A percentile compares a stretch with the other conserved stretches of the same genome.
Conservation (phyloP, 139 green algal genomes). For the Pseudopediastrum boryanum region DNA sequence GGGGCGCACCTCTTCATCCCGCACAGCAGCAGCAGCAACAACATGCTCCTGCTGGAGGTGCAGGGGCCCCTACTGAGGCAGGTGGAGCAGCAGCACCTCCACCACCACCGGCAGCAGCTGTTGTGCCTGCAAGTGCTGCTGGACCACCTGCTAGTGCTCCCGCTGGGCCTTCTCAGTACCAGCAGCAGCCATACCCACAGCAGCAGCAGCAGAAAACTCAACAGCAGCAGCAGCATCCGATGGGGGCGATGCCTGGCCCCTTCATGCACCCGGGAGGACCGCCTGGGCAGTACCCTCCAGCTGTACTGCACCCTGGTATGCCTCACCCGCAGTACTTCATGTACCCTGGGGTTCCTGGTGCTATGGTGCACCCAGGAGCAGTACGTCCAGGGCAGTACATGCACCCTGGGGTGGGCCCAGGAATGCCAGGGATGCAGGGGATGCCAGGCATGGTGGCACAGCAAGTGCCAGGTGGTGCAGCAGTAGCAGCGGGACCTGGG, state of each 20-base stretch:
- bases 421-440: not conserved
- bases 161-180: not conserved
- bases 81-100: not conserved
- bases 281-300: not conserved
- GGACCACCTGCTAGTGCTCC: not conserved
- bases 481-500: not conserved
- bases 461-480: not conserved
- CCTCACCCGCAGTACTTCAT: not conserved
- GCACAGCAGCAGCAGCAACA: too few relatives aligned
- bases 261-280: not conserved
- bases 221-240: slow-evolving; percentile 21
- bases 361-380: not conserved
- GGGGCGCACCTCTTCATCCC: too few relatives aligned
- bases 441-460: slow-evolving; percentile 2
- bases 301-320: not conserved
- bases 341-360: not conserved
- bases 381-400: not conserved
- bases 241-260: too few relatives aligned
- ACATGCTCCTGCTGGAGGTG: too few relatives aligned
- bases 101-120: not conserved
- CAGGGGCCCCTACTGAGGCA: too few relatives aligned
- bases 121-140: slow-evolving; percentile 7
- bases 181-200: not conserved
- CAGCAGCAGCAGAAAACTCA: slow-evolving; percentile 6
- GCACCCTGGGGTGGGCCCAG: not conserved